phyloP scores from a whole-genome alignment of 305 asterid species.

The Fraxinus sp. region DNA sequence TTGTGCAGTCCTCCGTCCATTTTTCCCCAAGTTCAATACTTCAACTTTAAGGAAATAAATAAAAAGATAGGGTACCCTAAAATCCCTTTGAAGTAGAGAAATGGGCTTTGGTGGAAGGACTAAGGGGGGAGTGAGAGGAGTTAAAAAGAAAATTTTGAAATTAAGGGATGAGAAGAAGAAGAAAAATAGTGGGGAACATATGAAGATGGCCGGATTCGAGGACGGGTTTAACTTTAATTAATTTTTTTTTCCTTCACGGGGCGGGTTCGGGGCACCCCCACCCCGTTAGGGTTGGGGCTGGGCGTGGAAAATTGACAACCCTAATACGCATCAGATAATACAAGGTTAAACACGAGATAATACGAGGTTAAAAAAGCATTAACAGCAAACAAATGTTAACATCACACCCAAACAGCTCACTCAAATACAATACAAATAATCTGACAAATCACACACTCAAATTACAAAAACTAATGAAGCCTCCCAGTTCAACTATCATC shows the following conservation, averaged over 20 bases:
- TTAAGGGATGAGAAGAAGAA: background rate
- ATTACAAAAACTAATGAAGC: conserved; percentile 7
- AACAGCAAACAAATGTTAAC: conserved; percentile 2
- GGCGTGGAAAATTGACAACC: too few relatives aligned
- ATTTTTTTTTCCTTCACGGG: too few relatives aligned
- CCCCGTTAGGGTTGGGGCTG: too few relatives aligned
- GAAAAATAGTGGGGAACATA: background rate
- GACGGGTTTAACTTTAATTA: conserved; percentile 35
- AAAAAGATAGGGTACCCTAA: background rate
- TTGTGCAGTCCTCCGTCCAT: conserved; percentile 37
- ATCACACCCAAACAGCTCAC: conserved; percentile 12
- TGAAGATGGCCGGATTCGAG: conserved; percentile 40
- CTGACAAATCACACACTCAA: conserved; percentile 11
- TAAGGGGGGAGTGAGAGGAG: background rate
- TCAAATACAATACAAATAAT: conserved; percentile 16
- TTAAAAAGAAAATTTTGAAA: background rate
- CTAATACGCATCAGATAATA: too few relatives aligned
- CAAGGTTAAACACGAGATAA: conserved; percentile 12
- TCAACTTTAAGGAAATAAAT: background rate
- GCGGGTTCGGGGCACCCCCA: too few relatives aligned
- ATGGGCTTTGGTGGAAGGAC: background rate
- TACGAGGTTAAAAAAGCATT: conserved; percentile 15
- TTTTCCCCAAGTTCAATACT: background rate
- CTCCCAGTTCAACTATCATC: background rate
- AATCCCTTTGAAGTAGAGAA: too few relatives aligned